Evolutionary conservation across 495 filamentous ascomycete species (phyloP).

Genomic region (Penicillium paradoxum): DNA sequence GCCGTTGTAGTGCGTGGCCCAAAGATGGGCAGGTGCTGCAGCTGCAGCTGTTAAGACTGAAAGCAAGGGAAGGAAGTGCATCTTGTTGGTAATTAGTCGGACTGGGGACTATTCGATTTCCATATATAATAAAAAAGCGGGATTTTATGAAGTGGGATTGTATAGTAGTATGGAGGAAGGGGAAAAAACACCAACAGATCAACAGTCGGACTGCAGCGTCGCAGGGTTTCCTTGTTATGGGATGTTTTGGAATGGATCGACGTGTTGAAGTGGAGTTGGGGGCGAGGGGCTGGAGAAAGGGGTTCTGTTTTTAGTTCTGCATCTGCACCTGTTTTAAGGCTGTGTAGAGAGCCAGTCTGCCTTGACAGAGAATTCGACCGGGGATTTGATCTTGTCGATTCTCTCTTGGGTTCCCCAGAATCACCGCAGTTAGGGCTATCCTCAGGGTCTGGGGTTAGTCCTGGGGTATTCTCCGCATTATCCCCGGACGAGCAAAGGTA

Average conservation of each 20-base stretch:
- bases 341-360: background rate
- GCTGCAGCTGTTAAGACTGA: background rate
- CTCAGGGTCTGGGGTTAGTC: too few species aligned
- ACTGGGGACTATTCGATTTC: too few species aligned
- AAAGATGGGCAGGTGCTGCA: conserved; percentile 32
- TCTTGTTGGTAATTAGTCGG: background rate
- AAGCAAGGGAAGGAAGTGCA: conserved; percentile 4
- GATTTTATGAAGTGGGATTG: too few species aligned
- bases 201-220: background rate
- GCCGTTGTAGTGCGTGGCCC: conserved; percentile 58
- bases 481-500: too few species aligned
- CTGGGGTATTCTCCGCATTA: too few species aligned
- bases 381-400: too few species aligned
- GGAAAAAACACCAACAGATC: background rate
- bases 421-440: too few species aligned
- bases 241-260: conserved; percentile 7
- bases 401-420: too few species aligned
- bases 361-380: too few species aligned
- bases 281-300: background rate
- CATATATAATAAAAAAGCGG: too few species aligned
- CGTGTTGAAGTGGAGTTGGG: background rate
- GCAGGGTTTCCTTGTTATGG: background rate
- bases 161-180: background rate
- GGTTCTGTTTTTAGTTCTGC: background rate
- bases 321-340: background rate